Percentiles rank a stretch among this genome's conserved stretches.
Evolutionary conservation across 306 rosid species (phyloP).

Genomic region (Echinosophora koreensis): DNA sequence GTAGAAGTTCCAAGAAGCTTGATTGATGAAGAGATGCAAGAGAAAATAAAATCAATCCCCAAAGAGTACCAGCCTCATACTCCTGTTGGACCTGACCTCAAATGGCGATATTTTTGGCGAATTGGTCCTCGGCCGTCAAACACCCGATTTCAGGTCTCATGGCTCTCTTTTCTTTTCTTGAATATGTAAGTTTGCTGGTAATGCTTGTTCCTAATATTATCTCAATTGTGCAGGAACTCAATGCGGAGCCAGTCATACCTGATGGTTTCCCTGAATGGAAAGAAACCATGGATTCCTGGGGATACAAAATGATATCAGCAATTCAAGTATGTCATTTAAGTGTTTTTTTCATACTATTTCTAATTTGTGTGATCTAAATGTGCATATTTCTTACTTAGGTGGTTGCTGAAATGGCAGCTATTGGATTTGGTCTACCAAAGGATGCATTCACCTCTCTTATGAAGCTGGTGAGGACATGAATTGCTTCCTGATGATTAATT

Average conservation of each 20-base stretch:
- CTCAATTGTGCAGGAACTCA: conserved; percentile 72
- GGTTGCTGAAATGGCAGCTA: conserved; percentile 98
- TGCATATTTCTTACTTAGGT: conserved; percentile 58
- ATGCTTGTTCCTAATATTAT: conserved; percentile 35
- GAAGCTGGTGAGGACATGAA: conserved; percentile 70
- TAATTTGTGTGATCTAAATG: conserved; percentile 29
- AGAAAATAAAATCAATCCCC: conserved; percentile 76
- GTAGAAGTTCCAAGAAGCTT: conserved; percentile 94
- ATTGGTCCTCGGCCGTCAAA: conserved; percentile 86
- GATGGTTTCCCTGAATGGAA: conserved; percentile 92
- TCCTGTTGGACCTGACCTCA: conserved; percentile 86
- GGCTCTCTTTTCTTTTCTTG: conserved; percentile 6
- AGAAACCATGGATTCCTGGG: conserved; percentile 96
- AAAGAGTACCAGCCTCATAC: conserved; percentile 64
- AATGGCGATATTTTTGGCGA: conserved; percentile 98
- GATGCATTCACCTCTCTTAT: conserved; percentile 92
- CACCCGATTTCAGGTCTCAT: conserved; percentile 82
- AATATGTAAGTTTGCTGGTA: background rate
- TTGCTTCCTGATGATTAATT: conserved; percentile 26
- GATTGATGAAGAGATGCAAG: conserved; percentile 89
- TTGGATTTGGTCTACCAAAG: conserved; percentile 90
- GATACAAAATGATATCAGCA: conserved; percentile 89
- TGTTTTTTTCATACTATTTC: conserved; percentile 27
- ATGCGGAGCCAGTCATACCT: conserved; percentile 91
- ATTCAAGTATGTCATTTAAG: conserved; percentile 60